Percentiles rank a stretch among this genome's conserved stretches.
Evolutionary conservation across 2,329 filamentous ascomycete genomes (phyloP).

Genomic region (Neospermospora avenae): DNA sequence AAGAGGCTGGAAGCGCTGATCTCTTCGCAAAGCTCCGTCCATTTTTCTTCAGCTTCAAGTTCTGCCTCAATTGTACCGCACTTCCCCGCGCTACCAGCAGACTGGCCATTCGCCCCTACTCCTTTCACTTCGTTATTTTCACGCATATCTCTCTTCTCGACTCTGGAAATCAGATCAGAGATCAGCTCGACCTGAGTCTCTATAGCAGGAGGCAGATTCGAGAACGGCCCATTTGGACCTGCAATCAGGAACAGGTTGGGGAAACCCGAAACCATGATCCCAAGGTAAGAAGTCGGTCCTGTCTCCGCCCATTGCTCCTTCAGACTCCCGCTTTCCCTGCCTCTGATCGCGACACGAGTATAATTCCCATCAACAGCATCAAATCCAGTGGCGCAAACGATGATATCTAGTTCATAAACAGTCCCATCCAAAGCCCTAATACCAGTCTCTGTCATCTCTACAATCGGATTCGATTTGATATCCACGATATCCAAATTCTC

Average conservation of each 20-base stretch:
- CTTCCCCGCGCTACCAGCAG: neutral
- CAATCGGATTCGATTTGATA: constrained; percentile 32
- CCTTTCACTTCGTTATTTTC: neutral
- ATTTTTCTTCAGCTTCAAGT: neutral
- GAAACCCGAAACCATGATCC: constrained; percentile 38
- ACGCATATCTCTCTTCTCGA: neutral
- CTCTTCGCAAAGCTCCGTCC: neutral
- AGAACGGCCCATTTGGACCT: constrained; percentile 40
- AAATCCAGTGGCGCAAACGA: constrained; percentile 40
- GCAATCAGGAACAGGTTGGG: constrained; percentile 44
- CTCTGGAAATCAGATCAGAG: neutral
- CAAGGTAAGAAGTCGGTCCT: constrained; percentile 38
- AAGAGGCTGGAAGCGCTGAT: neutral
- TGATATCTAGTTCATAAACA: constrained; percentile 32
- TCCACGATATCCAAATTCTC: constrained; percentile 33
- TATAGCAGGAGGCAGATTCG: constrained; percentile 38
- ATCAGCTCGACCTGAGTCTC: constrained; percentile 38
- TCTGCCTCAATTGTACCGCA: neutral
- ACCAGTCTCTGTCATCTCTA: constrained; percentile 26
- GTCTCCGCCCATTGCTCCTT: constrained; percentile 35
- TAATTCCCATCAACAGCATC: constrained; percentile 39
- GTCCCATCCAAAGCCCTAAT: constrained; percentile 28
- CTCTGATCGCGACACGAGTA: constrained; percentile 33
- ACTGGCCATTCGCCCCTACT: neutral
- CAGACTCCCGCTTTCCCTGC: constrained; percentile 31